Conservation (phyloP, 2,329 filamentous ascomycete species). For the Leptographium procerum region DNA sequence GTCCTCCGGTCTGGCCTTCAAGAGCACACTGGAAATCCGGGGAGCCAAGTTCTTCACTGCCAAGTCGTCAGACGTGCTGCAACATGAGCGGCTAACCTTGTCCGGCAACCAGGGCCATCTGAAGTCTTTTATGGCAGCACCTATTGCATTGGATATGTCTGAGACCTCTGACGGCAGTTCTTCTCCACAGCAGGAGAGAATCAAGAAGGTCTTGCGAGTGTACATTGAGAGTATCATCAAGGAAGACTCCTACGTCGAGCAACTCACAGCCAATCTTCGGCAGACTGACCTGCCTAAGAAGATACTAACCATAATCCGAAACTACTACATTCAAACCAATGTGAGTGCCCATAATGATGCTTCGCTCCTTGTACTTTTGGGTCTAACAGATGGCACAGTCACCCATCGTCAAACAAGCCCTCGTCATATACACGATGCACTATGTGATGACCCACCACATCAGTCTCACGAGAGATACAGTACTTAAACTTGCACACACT, state of each 20-base stretch:
- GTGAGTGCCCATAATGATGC: slow-evolving; percentile 22
- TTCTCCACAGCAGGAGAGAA: slow-evolving; percentile 32
- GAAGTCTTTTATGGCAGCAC: slow-evolving; percentile 30
- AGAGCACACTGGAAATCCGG: slow-evolving; percentile 31
- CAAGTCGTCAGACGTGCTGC: slow-evolving; percentile 32
- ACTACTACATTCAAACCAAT: slow-evolving; percentile 33
- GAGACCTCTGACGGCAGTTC: slow-evolving; percentile 21
- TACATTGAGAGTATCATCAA: slow-evolving; percentile 37
- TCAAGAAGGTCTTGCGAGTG: slow-evolving; percentile 28
- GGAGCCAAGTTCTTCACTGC: slow-evolving; percentile 40
- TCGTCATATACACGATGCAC: slow-evolving; percentile 45
- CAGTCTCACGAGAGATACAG: slow-evolving; percentile 33
- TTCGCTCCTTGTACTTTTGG: neutral
- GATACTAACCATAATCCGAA: slow-evolving; percentile 35
- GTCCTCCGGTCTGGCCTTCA: slow-evolving; percentile 34
- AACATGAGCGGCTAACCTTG: slow-evolving; percentile 37
- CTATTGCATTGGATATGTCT: slow-evolving; percentile 38
- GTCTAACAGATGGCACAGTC: slow-evolving; percentile 20
- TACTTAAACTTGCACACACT: slow-evolving; percentile 28
- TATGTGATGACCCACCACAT: slow-evolving; percentile 46
- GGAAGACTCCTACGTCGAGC: slow-evolving; percentile 36
- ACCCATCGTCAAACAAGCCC: slow-evolving; percentile 38
- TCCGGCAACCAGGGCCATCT: slow-evolving; percentile 27
- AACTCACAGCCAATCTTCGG: slow-evolving; percentile 35
- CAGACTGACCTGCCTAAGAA: slow-evolving; percentile 34